A percentile compares a stretch with the other conserved stretches of the same genome.
These are phyloP conservation scores for Miscanthus lutarioriparius DNA, from an alignment of 176 grass and related monocot genomes.

Conservation along the genomic window DNA sequence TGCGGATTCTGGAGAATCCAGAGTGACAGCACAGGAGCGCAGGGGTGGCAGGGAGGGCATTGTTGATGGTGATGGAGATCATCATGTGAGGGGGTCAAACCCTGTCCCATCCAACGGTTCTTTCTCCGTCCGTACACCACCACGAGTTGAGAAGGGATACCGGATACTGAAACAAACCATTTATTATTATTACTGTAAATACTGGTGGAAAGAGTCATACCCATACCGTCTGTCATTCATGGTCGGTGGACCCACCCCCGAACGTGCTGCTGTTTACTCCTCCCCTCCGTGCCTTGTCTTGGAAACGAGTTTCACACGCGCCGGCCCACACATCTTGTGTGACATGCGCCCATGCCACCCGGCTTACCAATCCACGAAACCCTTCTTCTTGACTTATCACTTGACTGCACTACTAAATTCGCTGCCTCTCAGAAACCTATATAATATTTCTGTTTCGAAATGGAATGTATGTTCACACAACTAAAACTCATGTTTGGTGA, in stretches of 20 bases:
- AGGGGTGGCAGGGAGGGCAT: not conserved
- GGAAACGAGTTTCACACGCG: not conserved
- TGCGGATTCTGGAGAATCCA: constrained; percentile 8
- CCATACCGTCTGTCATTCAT: not conserved
- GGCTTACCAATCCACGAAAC: not conserved
- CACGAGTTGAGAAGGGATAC: too few relatives aligned
- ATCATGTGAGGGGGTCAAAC: not conserved
- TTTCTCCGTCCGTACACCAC: constrained; percentile 15
- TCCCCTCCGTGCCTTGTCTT: not conserved
- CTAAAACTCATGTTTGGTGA: too few relatives aligned
- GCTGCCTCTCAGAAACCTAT: not conserved
- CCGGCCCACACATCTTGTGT: not conserved
- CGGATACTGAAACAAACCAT: too few relatives aligned
- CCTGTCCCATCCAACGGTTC: constrained; percentile 35
- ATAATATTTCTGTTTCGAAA: not conserved
- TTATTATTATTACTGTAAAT: too few relatives aligned
- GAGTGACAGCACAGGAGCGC: too few relatives aligned
- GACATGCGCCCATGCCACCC: too few relatives aligned
- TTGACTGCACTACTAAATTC: not conserved
- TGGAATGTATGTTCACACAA: not conserved
- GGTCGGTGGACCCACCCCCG: constrained; percentile 13
- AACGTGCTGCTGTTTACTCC: not conserved
- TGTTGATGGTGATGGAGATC: too few relatives aligned
- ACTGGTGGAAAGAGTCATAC: not conserved
- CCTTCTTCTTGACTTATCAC: not conserved